These are phyloP conservation scores for Pythium folliculosum DNA, from an alignment of 352 stramenopile species.

Conservation along the genomic window DNA sequence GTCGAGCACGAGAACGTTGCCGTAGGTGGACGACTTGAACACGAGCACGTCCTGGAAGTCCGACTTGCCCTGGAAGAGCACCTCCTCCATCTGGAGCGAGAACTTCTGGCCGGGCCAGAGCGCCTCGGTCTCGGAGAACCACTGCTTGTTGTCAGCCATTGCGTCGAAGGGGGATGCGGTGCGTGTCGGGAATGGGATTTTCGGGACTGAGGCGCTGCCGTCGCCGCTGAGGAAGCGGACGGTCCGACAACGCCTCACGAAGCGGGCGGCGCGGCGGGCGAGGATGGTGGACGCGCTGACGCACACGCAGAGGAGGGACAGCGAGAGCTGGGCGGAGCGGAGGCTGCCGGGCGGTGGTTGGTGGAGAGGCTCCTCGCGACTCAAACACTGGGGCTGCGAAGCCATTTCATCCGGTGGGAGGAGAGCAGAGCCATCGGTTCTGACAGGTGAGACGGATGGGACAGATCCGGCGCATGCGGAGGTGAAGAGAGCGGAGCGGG, in stretches of 20 bases:
- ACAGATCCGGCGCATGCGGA: neutral
- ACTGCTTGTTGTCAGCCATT: constrained; percentile 69
- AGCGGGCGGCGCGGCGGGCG: constrained; percentile 7
- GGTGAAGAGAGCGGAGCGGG: neutral
- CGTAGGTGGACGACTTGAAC: constrained; percentile 98
- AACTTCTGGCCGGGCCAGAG: constrained; percentile 94
- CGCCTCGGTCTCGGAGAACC: constrained; percentile 95
- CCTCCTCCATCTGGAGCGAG: constrained; percentile 93
- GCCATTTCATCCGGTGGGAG: neutral
- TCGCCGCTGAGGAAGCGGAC: neutral
- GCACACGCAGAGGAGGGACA: neutral
- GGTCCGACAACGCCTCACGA: constrained; percentile 2
- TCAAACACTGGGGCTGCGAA: neutral
- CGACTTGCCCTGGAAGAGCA: constrained; percentile 95
- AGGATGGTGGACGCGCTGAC: constrained; percentile 23
- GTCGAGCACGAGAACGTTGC: constrained; percentile 98
- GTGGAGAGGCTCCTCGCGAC: constrained; percentile 19
- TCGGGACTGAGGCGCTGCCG: constrained; percentile 18
- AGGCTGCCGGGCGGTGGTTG: constrained; percentile 13
- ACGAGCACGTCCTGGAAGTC: constrained; percentile 98
- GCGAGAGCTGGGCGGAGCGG: neutral
- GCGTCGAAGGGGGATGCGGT: constrained; percentile 6
- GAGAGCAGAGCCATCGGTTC: constrained; percentile 10
- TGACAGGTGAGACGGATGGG: neutral
- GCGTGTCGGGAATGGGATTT: constrained; percentile 10